Base-by-base conservation (phyloP, 768 basidiomycete species). In the Gymnopilus dilepis region DNA sequence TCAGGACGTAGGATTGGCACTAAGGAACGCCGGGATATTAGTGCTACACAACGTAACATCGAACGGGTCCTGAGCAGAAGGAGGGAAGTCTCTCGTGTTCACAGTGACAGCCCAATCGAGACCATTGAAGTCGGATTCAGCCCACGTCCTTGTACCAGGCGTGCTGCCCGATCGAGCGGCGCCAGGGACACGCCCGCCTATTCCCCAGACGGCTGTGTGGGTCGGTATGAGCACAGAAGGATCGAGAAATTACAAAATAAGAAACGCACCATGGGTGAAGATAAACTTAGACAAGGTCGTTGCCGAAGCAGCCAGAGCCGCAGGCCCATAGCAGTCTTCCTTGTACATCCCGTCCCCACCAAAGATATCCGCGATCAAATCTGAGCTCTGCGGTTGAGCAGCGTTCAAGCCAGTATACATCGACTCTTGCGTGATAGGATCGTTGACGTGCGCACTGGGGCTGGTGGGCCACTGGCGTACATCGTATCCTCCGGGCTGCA, bases 261-360 rank as follows among this genome's bases (percentile, higher is more conserved):
- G 15, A 37, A 15, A 37, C 55, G 12, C 17, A 56, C 55, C 55
- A 33, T 56, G 55, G 6, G 40, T 42, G 26, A 33, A 41, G 26
- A 43, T 43, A 21, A 56, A 56, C 11, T 56, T 56, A 9, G 31
- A 40, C 41, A 56, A 30, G n/a, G 55, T 56, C 13, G 55, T 56
- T 1, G 55, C 55, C 15, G 55, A 56, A 28, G 55, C 55, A 6
- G 55, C 40, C 55, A 56, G 31, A 31, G 38, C 26, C 6, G 55
- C 55, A 15, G 21, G 11, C 6, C 41, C 55, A 45, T 28, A 56
- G n/a, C 22, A 24, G 13, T 56, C 38, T 17, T 56, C 55, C 40
- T 56, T 56, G 41, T 56, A 56, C 55, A 56, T 56, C 2, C 55
- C 55, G 33, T 56, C 55, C 2, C 55, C 55, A 13, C 55, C 41